These are phyloP conservation scores for Beta lomatogona DNA, from an alignment of 179 eudicot species.

Conservation along the genomic window DNA sequence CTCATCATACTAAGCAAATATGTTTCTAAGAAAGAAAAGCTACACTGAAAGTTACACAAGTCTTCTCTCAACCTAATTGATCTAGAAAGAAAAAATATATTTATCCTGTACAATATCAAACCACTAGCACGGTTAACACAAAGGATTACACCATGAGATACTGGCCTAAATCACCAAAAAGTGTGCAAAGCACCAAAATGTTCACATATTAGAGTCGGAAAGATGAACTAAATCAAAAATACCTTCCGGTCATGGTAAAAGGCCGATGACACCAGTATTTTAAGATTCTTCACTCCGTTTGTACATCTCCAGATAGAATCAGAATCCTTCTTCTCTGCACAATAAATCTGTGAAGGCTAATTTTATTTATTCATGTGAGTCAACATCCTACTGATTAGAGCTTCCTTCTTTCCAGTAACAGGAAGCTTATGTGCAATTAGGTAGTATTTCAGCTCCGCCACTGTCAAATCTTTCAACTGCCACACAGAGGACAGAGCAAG, in stretches of 20 bases:
- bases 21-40: too few relatives aligned
- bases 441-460: slow-evolving; percentile 71
- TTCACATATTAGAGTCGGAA: neutral
- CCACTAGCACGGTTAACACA: too few relatives aligned
- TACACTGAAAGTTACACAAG: too few relatives aligned
- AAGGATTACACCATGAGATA: too few relatives aligned
- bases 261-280: neutral
- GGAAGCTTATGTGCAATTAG: slow-evolving; percentile 68
- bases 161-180: neutral
- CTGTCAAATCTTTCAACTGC: slow-evolving; percentile 90
- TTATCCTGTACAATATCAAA: too few relatives aligned
- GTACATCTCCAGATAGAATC: slow-evolving; percentile 8
- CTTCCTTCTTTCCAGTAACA: slow-evolving; percentile 80
- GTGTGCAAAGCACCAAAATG: neutral
- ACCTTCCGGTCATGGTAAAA: neutral
- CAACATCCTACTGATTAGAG: slow-evolving; percentile 72
- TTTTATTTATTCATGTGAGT: slow-evolving; percentile 76
- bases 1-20: too few relatives aligned
- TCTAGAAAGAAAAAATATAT: too few relatives aligned
- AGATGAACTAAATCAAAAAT: too few relatives aligned
- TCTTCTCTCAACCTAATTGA: too few relatives aligned
- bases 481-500: neutral
- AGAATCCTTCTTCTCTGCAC: neutral
- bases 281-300: neutral
- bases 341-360: neutral